These are phyloP conservation scores for Clonostachys rosea DNA, from an alignment of 2,329 filamentous ascomycete species.

Conservation along the genomic window DNA sequence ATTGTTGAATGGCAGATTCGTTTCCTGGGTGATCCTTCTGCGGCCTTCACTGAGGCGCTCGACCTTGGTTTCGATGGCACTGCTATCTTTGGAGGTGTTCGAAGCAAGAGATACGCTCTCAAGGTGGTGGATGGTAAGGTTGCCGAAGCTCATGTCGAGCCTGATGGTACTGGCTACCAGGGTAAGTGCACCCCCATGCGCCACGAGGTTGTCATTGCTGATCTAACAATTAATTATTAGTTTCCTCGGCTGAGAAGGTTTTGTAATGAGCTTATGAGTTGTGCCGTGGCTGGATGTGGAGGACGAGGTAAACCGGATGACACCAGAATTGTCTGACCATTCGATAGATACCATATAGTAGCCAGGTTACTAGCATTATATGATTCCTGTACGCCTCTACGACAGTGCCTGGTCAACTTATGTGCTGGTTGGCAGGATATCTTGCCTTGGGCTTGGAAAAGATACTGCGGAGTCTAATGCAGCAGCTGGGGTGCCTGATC, in stretches of 20 bases:
- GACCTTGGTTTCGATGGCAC: constrained; percentile 77
- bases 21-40: constrained; percentile 79
- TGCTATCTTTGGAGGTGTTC: constrained; percentile 74
- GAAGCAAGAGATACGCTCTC: constrained; percentile 85
- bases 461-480: no score
- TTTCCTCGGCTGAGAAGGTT: constrained; percentile 47
- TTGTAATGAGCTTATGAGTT: constrained; percentile 21
- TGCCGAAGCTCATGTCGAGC: constrained; percentile 75
- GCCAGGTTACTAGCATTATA: no score
- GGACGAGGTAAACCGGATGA: neutral
- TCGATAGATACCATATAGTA: no score
- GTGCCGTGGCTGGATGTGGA: neutral
- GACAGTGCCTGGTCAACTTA: no score
- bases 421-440: no score
- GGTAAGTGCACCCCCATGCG: constrained; percentile 42
- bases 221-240: constrained; percentile 16
- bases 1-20: constrained; percentile 58
- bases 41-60: constrained; percentile 75
- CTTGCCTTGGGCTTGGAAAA: no score
- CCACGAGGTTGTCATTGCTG: neutral
- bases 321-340: no score
- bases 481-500: no score
- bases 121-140: constrained; percentile 83
- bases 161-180: constrained; percentile 79
- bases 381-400: no score